Evolutionary conservation across 2,329 filamentous ascomycete species (phyloP).

Genomic region (Sporothrix globosa): DNA sequence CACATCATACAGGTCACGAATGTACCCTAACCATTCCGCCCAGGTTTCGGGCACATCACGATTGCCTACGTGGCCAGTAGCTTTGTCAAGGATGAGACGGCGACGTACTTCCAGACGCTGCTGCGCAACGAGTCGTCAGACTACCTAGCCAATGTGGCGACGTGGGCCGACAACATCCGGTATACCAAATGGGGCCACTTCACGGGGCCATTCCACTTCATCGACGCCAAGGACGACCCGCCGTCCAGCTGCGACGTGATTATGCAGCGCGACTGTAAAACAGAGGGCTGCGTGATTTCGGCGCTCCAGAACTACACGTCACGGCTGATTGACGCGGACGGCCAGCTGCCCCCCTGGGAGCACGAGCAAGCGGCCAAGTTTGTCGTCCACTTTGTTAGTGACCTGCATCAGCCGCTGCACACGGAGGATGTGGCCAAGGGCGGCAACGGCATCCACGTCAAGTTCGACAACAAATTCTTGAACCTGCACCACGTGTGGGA

Average conservation of each 20-base stretch:
- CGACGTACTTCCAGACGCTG: slow-evolving; percentile 60
- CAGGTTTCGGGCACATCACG: slow-evolving; percentile 67
- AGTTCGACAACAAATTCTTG: slow-evolving; percentile 58
- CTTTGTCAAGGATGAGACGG: slow-evolving; percentile 61
- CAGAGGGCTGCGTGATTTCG: slow-evolving; percentile 63
- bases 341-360: slow-evolving; percentile 48
- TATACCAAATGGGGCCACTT: slow-evolving; percentile 67
- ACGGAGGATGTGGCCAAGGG: slow-evolving; percentile 65
- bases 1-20: background rate
- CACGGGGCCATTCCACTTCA: slow-evolving; percentile 67
- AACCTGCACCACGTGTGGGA: slow-evolving; percentile 79
- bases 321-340: slow-evolving; percentile 52
- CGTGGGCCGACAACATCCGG: slow-evolving; percentile 68
- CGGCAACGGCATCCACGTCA: slow-evolving; percentile 69
- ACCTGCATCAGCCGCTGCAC: slow-evolving; percentile 71
- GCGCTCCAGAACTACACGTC: slow-evolving; percentile 65
- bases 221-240: slow-evolving; percentile 67
- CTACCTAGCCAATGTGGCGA: slow-evolving; percentile 65
- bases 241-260: slow-evolving; percentile 61
- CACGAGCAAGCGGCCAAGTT: slow-evolving; percentile 67
- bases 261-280: slow-evolving; percentile 64
- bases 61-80: slow-evolving; percentile 65
- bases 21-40: background rate
- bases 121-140: slow-evolving; percentile 58
- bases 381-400: slow-evolving; percentile 68